Percentiles rank a stretch among this genome's conserved stretches.
These are phyloP conservation scores for Citrus trifoliata DNA, from an alignment of 345 rosid species.

Conservation along the genomic window DNA sequence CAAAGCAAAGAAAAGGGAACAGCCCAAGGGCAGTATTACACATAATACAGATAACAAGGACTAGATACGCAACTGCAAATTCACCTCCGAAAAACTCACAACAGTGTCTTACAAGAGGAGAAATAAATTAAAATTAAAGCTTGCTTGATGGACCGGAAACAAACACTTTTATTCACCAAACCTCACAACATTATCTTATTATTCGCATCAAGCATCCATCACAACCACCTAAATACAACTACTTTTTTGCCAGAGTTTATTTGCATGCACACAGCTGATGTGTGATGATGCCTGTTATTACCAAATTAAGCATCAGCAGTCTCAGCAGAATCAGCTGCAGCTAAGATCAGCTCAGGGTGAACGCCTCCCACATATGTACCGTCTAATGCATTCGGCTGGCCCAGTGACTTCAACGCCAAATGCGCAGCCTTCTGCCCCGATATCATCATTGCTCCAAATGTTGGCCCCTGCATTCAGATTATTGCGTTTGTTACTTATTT, in stretches of 20 bases:
- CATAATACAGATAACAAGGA: too few species aligned
- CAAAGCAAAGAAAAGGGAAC: too few species aligned
- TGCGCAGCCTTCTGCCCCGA: conserved; percentile 97
- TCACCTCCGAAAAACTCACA: background rate
- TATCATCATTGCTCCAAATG: conserved; percentile 97
- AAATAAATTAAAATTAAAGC: background rate
- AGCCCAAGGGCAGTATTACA: too few species aligned
- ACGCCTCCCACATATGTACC: conserved; percentile 41
- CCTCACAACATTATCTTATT: background rate
- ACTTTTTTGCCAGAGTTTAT: background rate
- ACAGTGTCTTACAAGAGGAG: background rate
- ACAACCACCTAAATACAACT: background rate
- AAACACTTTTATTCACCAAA: background rate
- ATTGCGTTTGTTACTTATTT: background rate
- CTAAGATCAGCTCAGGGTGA: conserved; percentile 66
- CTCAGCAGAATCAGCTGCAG: conserved; percentile 60
- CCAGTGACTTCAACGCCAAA: conserved; percentile 68
- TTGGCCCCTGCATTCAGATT: conserved; percentile 65
- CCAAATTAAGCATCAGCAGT: conserved; percentile 47
- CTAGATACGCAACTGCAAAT: background rate
- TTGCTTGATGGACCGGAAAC: background rate
- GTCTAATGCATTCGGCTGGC: conserved; percentile 65
- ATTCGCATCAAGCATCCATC: background rate
- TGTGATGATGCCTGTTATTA: too few species aligned
- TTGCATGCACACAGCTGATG: background rate